These are phyloP conservation scores for Leptodermis oblonga DNA, from an alignment of 257 asterid genomes.

Conservation along the genomic window DNA sequence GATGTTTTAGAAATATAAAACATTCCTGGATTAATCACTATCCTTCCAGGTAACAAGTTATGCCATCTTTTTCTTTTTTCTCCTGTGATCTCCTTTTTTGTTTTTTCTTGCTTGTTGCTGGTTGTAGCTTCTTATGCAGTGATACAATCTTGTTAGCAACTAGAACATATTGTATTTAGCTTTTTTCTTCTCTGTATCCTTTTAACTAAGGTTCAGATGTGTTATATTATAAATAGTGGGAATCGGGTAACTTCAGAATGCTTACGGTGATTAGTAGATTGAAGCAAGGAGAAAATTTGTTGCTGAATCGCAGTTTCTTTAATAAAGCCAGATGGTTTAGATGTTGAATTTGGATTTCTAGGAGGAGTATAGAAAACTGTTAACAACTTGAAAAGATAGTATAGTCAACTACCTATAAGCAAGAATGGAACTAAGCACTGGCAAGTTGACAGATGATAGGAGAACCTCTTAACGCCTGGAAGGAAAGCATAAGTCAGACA, in stretches of 20 bases:
- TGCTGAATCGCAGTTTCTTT: background rate
- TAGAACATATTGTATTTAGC: background rate
- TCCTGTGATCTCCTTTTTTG: background rate
- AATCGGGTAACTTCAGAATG: background rate
- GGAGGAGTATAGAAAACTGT: background rate
- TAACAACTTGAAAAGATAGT: background rate
- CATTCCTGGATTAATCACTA: background rate
- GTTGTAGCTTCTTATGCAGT: background rate
- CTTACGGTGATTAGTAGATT: background rate
- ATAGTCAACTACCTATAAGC: background rate
- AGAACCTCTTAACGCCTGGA: background rate
- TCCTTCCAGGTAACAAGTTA: background rate
- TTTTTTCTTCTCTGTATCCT: too few species aligned
- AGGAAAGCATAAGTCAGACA: background rate
- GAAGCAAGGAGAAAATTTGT: background rate
- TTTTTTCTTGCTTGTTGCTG: background rate
- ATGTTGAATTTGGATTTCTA: background rate
- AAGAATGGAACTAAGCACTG: background rate
- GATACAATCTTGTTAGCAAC: background rate
- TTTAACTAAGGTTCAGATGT: background rate
- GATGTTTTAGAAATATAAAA: constrained; percentile 63
- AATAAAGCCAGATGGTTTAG: background rate
- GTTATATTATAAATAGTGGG: background rate
- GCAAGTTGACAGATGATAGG: background rate
- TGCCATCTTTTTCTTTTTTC: background rate